phyloP scores from a whole-genome alignment of 2,329 filamentous ascomycete species.

The Epicoccum sorghinum region DNA sequence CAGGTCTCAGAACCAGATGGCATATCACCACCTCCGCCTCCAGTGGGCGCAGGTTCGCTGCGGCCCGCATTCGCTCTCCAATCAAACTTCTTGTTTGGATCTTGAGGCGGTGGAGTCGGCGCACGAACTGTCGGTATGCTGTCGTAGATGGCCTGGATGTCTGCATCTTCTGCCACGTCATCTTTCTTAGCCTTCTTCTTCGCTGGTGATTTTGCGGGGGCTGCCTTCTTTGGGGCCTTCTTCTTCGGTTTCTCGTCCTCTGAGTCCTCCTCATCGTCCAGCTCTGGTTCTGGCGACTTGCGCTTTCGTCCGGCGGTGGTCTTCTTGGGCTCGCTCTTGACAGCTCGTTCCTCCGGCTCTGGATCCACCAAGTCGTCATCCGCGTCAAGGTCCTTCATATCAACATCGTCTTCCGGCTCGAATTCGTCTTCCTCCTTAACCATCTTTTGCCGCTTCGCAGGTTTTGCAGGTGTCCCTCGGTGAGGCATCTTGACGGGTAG shows the following conservation, averaged over 20 bases:
- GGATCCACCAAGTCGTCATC: conserved; percentile 54
- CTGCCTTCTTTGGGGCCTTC: conserved; percentile 46
- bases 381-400: conserved; percentile 59
- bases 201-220: conserved; percentile 56
- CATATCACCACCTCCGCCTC: conserved; percentile 68
- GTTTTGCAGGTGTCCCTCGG: conserved; percentile 45
- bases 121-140: conserved; percentile 82
- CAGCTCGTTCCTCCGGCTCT: conserved; percentile 51
- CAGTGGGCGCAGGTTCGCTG: conserved; percentile 67
- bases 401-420: conserved; percentile 55
- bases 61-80: conserved; percentile 66
- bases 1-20: conserved; percentile 88
- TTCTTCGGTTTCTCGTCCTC: conserved; percentile 66
- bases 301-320: conserved; percentile 56
- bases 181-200: conserved; percentile 70
- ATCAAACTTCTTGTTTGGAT: conserved; percentile 75
- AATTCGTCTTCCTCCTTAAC: conserved; percentile 49
- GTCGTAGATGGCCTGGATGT: conserved; percentile 83
- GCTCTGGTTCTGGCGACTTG: conserved; percentile 62
- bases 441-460: conserved; percentile 56
- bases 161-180: conserved; percentile 69
- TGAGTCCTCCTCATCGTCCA: conserved; percentile 60
- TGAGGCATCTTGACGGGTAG: conserved; percentile 39
- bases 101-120: conserved; percentile 79
- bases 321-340: conserved; percentile 49